Evolutionary conservation across 257 asterid species (phyloP).

Genomic region (Ilex aquifolium): DNA sequence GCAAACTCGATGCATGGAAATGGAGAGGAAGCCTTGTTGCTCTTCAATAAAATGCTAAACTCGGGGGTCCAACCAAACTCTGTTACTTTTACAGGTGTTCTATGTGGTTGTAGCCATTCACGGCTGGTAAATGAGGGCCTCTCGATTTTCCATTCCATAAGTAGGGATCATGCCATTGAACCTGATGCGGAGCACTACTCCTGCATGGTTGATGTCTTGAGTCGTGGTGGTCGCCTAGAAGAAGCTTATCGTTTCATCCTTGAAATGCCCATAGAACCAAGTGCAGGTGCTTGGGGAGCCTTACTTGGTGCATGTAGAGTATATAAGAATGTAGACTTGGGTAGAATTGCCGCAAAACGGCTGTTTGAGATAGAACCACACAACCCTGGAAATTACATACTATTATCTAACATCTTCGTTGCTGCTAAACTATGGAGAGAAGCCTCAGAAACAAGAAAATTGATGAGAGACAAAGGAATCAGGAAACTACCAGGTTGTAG

Average conservation of each 20-base stretch:
- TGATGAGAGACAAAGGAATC: constrained; percentile 67
- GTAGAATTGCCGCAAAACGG: constrained; percentile 44
- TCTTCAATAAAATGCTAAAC: constrained; percentile 44
- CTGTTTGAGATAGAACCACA: constrained; percentile 57
- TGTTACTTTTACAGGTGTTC: constrained; percentile 55
- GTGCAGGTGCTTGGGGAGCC: constrained; percentile 74
- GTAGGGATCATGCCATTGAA: constrained; percentile 37
- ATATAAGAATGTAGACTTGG: constrained; percentile 52
- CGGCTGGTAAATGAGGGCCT: constrained; percentile 50
- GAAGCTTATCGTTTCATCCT: constrained; percentile 60
- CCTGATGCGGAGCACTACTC: constrained; percentile 65
- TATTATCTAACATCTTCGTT: constrained; percentile 57
- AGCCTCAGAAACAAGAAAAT: constrained; percentile 51
- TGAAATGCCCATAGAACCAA: constrained; percentile 54
- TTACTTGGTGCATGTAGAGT: constrained; percentile 65
- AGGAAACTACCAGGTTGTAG: constrained; percentile 68
- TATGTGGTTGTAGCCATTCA: constrained; percentile 73
- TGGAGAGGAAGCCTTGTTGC: constrained; percentile 45
- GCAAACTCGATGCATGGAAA: constrained; percentile 70
- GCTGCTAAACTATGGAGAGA: constrained; percentile 55
- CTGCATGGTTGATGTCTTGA: constrained; percentile 60
- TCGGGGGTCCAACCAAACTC: constrained; percentile 51
- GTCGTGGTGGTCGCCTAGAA: constrained; percentile 62
- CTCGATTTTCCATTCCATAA: constrained; percentile 47
- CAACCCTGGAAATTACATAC: constrained; percentile 61